Evolutionary conservation across 1,139 yeast species (phyloP), one percentile per base, ranked within the genome.

Genomic region (Pichia inconspicua): DNA sequence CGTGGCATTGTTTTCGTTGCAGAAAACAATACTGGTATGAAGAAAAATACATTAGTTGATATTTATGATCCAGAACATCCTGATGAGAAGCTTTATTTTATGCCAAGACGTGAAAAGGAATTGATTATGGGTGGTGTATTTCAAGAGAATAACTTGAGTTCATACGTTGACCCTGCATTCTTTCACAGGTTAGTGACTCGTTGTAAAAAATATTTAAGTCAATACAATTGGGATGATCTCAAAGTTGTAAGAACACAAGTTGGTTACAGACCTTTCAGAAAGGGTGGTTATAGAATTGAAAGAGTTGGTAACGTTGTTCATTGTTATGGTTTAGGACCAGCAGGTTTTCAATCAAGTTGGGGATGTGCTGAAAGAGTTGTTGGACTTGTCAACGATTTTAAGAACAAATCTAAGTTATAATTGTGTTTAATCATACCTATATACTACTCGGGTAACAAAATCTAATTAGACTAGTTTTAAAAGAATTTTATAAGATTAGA

Each of bases 101-200:
- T 76, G 71, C 81, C 82, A 9, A 60, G 81, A 43, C 69, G 70
- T 50, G 81, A 77, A 58, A 80, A 80, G 12, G 81, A 80, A 2
- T 64, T 73, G 25, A 71, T 75, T 30, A 68, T 77, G 44, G 82
- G 81, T 1, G 82, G 81, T 1, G 70, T 76, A 52, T 71, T 72
- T 53, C 55, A 62, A 17, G 55, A 65, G 32, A 62, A 60, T 39
- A 58, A 58, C 41, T 52, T 53, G 47, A 55, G 59, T 22, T 55
- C 57, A 1, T 54, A 55, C 1, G 72, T 66, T 47, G 75, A 74
- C 52, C 53, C 56, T 3, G 71, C 55, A 25, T 63, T 73, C 53
- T 68, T 72, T 1, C 50, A 66, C 41, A 61, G 80, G 42, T 66
- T 74, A 5, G 48, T 71, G 5, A 61, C 55, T 6, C 58, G 75